These are phyloP conservation scores for Xerocomellus intermedius DNA, from an alignment of 768 basidiomycete genomes.

Conservation along the genomic window DNA sequence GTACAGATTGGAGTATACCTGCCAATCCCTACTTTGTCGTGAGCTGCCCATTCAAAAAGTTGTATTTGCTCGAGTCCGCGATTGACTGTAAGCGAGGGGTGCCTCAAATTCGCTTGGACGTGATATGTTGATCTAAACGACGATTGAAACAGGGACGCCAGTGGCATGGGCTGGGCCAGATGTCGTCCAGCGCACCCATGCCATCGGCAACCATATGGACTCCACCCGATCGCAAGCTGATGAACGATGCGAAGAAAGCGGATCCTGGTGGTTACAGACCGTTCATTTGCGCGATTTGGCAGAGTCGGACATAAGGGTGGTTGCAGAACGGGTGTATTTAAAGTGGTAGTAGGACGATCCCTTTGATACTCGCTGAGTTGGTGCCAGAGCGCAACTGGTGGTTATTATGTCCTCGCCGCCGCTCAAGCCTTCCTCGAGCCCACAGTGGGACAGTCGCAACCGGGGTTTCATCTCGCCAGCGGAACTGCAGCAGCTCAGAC, in stretches of 20 bases:
- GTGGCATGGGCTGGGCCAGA: not conserved
- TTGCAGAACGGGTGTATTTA: not conserved
- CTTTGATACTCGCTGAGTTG: not conserved
- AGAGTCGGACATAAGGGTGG: no score
- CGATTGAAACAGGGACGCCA: not conserved
- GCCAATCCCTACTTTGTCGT: not conserved
- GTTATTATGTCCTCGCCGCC: slow-evolving; percentile 20
- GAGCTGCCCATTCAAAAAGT: no score
- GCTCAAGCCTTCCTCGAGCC: slow-evolving; percentile 27
- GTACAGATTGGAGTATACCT: not conserved
- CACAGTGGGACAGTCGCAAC: slow-evolving; percentile 36
- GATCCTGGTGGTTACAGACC: no score
- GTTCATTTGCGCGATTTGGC: no score
- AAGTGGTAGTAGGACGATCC: slow-evolving; percentile 8
- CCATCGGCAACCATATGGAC: not conserved
- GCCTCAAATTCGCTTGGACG: no score
- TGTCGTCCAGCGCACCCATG: no score
- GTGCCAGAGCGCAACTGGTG: not conserved
- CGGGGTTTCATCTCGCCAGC: slow-evolving; percentile 36
- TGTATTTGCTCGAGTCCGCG: no score
- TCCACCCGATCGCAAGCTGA: not conserved
- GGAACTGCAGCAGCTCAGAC: slow-evolving; percentile 34
- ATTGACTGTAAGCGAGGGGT: no score
- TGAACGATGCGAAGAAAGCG: no score
- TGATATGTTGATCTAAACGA: not conserved